A percentile compares a stretch with the other conserved stretches of the same genome.
phyloP scores from a whole-genome alignment of 805 yeast genomes.

The Suhomyces sp. region DNA sequence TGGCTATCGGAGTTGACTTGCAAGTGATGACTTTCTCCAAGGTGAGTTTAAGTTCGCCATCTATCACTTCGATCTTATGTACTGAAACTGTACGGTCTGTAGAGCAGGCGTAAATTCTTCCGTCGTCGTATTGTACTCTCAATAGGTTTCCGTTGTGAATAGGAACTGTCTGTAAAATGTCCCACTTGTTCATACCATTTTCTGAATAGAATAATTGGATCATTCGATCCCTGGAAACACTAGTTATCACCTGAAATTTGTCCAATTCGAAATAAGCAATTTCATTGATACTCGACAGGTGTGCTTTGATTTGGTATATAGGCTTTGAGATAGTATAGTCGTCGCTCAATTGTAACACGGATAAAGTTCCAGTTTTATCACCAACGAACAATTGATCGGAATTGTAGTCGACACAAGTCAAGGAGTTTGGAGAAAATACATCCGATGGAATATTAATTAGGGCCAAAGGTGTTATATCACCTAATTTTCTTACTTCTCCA shows the following conservation, averaged over 20 bases:
- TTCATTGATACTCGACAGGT: conserved; percentile 52
- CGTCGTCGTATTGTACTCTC: conserved; percentile 30
- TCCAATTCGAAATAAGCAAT: conserved; percentile 34
- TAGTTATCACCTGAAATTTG: conserved; percentile 33
- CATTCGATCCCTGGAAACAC: conserved; percentile 62
- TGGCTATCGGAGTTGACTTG: conserved; percentile 50
- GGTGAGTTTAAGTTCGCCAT: conserved; percentile 17
- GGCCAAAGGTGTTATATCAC: conserved; percentile 11
- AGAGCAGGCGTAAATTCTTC: conserved; percentile 51
- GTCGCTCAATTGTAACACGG: conserved; percentile 17
- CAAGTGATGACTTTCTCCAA: conserved; percentile 50
- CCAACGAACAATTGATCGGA: conserved; percentile 37
- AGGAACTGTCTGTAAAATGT: conserved; percentile 57
- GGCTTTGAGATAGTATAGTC: not conserved
- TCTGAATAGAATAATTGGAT: conserved; percentile 49
- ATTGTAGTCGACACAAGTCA: conserved; percentile 42
- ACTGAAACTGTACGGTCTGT: conserved; percentile 61
- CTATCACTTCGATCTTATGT: conserved; percentile 38
- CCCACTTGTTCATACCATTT: conserved; percentile 38
- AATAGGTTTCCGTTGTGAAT: conserved; percentile 55
- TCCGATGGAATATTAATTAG: conserved; percentile 19
- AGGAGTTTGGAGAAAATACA: conserved; percentile 38
- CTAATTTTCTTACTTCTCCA: conserved; percentile 38
- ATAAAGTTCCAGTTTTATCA: conserved; percentile 48
- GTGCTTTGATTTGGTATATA: conserved; percentile 41